A percentile compares a stretch with the other conserved stretches of the same genome.
phyloP scores from a whole-genome alignment of 306 rosid species.

The Sesbania bispinosa region DNA sequence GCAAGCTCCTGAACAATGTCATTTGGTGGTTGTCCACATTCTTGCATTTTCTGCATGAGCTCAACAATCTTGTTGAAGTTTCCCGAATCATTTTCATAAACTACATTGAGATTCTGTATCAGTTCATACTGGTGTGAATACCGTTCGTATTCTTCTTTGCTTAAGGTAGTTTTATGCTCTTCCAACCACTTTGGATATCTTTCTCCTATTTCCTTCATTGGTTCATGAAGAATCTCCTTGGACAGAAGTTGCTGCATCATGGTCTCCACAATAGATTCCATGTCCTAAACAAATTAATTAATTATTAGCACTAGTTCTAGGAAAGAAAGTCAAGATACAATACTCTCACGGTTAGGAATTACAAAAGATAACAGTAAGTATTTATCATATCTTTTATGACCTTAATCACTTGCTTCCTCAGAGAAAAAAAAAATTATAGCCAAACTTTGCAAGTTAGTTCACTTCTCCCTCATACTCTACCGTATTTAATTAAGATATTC shows the following conservation, averaged over 20 bases:
- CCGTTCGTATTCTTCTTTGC: constrained; percentile 73
- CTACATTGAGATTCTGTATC: constrained; percentile 68
- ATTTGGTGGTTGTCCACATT: constrained; percentile 93
- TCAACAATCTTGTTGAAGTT: constrained; percentile 81
- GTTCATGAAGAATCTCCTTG: constrained; percentile 94
- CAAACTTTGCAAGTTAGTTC: background rate
- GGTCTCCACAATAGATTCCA: constrained; percentile 88
- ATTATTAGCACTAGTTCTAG: constrained; percentile 11
- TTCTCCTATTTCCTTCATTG: constrained; percentile 96
- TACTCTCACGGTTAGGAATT: background rate
- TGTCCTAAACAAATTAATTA: constrained; percentile 46
- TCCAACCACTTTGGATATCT: constrained; percentile 95
- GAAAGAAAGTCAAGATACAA: background rate
- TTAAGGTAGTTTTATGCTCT: constrained; percentile 73
- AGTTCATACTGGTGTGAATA: constrained; percentile 59
- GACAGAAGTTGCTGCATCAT: constrained; percentile 97
- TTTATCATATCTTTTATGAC: background rate
- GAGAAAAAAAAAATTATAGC: background rate
- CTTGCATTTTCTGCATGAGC: constrained; percentile 99
- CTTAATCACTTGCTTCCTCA: background rate
- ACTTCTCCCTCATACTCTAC: background rate
- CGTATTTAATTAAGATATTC: background rate
- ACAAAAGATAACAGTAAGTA: background rate
- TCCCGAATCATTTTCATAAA: constrained; percentile 68
- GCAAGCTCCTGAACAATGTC: constrained; percentile 86